Evolutionary conservation across 331 rosid genomes (phyloP).

Genomic region (Quercus phellos): DNA sequence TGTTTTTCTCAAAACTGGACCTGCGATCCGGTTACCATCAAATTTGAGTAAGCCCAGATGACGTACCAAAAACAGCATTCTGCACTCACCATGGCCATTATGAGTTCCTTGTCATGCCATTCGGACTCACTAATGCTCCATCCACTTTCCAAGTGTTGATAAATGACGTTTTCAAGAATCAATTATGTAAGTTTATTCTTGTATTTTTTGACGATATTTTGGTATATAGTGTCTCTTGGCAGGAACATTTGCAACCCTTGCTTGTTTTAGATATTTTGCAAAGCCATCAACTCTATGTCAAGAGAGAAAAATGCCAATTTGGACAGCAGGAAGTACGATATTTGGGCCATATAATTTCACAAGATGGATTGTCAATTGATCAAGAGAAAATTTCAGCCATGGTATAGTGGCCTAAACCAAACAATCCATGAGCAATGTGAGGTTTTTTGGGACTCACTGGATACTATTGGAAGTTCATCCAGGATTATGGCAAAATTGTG

Average conservation of each 20-base stretch:
- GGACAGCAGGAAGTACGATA: background rate
- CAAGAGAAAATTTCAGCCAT: background rate
- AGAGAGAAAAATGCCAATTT: background rate
- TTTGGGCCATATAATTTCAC: background rate
- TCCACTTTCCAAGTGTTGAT: background rate
- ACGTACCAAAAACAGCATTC: background rate
- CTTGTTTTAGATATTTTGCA: background rate
- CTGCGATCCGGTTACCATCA: background rate
- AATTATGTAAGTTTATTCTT: background rate
- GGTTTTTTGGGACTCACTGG: background rate
- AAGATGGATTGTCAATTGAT: background rate
- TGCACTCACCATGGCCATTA: background rate
- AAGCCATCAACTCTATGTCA: background rate
- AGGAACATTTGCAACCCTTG: background rate
- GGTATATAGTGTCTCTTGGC: background rate
- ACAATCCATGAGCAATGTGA: background rate
- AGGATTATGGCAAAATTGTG: too few relatives aligned
- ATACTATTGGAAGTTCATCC: background rate
- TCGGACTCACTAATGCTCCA: background rate
- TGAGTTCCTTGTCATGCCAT: background rate
- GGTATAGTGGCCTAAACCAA: background rate
- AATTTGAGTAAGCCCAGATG: background rate
- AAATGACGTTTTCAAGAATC: background rate
- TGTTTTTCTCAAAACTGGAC: background rate
- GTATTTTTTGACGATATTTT: background rate